Conservation (phyloP, 164 flowering plant genomes). For the Stephania cephalantha region DNA sequence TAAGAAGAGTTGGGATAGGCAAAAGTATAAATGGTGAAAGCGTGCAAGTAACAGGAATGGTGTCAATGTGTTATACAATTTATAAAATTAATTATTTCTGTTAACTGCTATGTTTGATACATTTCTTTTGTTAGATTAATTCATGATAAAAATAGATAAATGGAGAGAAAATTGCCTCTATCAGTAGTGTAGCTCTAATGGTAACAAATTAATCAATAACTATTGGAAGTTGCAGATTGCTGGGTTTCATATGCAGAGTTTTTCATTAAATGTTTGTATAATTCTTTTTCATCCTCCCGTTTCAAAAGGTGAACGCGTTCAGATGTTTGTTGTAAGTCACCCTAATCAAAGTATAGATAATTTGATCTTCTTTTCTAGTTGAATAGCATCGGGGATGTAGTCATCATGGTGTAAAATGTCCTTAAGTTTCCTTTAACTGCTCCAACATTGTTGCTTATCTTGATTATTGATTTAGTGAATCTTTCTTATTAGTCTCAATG, state of each 20-base stretch:
- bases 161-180: neutral
- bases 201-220: neutral
- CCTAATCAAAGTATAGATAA: neutral
- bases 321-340: neutral
- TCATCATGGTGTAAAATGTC: neutral
- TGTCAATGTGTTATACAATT: neutral
- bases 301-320: no score
- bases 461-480: neutral
- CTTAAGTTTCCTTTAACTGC: neutral
- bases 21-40: no score
- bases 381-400: neutral
- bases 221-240: neutral
- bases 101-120: no score
- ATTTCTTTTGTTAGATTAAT: neutral
- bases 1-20: neutral
- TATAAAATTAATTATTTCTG: neutral
- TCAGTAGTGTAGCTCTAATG: neutral
- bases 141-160: neutral
- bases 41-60: neutral
- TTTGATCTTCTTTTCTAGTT: neutral
- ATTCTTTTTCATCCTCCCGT: neutral
- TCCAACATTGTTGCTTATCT: neutral
- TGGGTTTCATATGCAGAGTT: neutral
- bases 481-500: slow-evolving; percentile 58
- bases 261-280: neutral